Conservation (phyloP, 768 basidiomycete species). For the Pholiota molesta region DNA sequence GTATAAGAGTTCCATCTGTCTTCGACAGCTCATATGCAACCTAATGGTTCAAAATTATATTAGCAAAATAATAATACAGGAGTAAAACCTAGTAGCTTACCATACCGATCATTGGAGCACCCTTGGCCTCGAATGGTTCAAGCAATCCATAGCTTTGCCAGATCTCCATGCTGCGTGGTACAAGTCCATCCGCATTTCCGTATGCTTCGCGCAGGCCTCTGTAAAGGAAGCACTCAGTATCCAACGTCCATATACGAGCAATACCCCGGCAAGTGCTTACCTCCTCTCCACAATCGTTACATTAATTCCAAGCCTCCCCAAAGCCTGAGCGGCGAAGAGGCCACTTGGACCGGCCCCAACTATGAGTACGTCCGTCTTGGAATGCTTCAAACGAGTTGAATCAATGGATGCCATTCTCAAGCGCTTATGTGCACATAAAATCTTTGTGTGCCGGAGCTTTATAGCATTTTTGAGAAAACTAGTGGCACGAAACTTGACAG, state of each 20-base stretch:
- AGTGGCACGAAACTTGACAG: not conserved
- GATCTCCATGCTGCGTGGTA: slow-evolving; percentile 13
- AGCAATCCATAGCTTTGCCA: slow-evolving; percentile 17
- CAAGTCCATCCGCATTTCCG: slow-evolving; percentile 15
- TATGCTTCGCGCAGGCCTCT: slow-evolving; percentile 9
- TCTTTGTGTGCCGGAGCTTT: not conserved
- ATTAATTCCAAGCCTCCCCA: slow-evolving; percentile 51
- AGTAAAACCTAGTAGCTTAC: not conserved
- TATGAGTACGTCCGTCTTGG: slow-evolving; percentile 31
- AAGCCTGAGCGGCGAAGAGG: slow-evolving; percentile 50
- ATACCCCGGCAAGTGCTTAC: not conserved
- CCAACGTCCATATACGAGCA: not conserved
- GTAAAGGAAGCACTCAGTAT: not conserved
- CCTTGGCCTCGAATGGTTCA: slow-evolving; percentile 8
- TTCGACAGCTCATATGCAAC: slow-evolving; percentile 9
- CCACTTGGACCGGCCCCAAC: slow-evolving; percentile 57
- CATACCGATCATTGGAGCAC: slow-evolving; percentile 12
- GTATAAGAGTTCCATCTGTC: slow-evolving; percentile 1
- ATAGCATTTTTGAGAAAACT: not conserved
- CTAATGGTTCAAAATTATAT: not conserved
- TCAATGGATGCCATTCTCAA: not conserved
- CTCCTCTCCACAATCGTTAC: slow-evolving; percentile 48
- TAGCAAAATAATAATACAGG: not conserved
- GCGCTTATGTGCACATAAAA: not conserved
- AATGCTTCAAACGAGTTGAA: not conserved